Conservation (phyloP, 257 asterid species). For the Euphrasia confusa region DNA sequence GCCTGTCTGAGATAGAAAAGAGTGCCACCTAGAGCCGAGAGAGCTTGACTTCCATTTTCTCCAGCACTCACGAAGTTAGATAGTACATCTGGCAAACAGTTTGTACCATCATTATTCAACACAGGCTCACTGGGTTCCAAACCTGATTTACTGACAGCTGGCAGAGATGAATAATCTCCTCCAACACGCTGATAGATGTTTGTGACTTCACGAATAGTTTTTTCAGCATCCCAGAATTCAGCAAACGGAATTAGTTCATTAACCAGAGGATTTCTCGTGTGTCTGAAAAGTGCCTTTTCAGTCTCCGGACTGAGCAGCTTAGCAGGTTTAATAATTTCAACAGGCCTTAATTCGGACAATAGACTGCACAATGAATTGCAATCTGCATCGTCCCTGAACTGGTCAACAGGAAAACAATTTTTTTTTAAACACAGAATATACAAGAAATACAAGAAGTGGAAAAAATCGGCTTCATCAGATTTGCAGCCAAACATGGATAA, state of each 20-base stretch:
- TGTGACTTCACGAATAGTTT: conserved; percentile 61
- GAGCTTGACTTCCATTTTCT: conserved; percentile 78
- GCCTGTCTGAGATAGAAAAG: conserved; percentile 89
- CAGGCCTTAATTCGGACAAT: conserved; percentile 89
- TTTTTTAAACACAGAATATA: conserved; percentile 12
- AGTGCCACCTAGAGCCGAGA: conserved; percentile 91
- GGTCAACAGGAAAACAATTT: conserved; percentile 28
- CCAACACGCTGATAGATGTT: conserved; percentile 41
- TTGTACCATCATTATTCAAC: conserved; percentile 31
- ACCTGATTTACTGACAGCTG: conserved; percentile 31
- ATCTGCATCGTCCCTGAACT: conserved; percentile 93
- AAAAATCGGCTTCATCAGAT: neutral
- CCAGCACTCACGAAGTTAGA: conserved; percentile 61
- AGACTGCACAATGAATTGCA: conserved; percentile 81
- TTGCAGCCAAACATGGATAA: conserved; percentile 12
- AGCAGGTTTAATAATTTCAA: conserved; percentile 87
- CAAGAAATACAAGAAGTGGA: conserved; percentile 21
- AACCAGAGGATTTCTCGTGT: conserved; percentile 76
- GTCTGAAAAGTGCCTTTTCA: conserved; percentile 65
- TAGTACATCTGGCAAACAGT: conserved; percentile 57
- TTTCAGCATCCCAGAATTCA: conserved; percentile 94
- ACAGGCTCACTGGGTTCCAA: conserved; percentile 30
- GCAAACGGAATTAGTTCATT: conserved; percentile 82
- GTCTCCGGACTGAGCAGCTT: conserved; percentile 81
- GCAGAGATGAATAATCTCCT: conserved; percentile 31